phyloP scores from a whole-genome alignment of 2,329 filamentous ascomycete species.

The Venturia effusa region DNA sequence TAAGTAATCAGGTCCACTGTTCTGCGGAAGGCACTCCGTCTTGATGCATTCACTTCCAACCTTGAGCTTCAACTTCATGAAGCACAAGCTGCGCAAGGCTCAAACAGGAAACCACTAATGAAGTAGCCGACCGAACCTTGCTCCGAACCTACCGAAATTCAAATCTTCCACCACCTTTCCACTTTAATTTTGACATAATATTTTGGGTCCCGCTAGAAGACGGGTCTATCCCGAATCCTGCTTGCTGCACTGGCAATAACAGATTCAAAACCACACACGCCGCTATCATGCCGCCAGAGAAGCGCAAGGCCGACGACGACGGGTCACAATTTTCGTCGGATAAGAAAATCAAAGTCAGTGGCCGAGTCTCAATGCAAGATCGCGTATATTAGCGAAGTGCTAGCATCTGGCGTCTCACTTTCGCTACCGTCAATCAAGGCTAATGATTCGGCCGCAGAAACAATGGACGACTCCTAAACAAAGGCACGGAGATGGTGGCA shows the following conservation, averaged over 20 bases:
- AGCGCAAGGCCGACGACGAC: conserved; percentile 1
- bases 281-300: conserved; percentile 5
- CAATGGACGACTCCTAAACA: conserved; percentile 29
- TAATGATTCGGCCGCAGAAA: conserved; percentile 3
- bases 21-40: not conserved
- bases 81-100: not conserved
- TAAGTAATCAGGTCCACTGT: not conserved
- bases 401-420: not conserved
- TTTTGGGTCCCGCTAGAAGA: not conserved
- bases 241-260: not conserved
- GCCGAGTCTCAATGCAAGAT: not conserved
- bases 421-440: not conserved
- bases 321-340: not conserved
- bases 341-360: conserved; percentile 8
- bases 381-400: not conserved
- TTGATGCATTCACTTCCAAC: not conserved
- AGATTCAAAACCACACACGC: not conserved
- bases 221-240: not conserved
- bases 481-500: not conserved
- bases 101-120: not conserved
- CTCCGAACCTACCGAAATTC: not conserved
- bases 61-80: not conserved
- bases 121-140: not conserved
- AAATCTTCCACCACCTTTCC: not conserved
- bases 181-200: not conserved